Conservation (phyloP, 2,329 filamentous ascomycete species). For the Hypoxylon sp. region DNA sequence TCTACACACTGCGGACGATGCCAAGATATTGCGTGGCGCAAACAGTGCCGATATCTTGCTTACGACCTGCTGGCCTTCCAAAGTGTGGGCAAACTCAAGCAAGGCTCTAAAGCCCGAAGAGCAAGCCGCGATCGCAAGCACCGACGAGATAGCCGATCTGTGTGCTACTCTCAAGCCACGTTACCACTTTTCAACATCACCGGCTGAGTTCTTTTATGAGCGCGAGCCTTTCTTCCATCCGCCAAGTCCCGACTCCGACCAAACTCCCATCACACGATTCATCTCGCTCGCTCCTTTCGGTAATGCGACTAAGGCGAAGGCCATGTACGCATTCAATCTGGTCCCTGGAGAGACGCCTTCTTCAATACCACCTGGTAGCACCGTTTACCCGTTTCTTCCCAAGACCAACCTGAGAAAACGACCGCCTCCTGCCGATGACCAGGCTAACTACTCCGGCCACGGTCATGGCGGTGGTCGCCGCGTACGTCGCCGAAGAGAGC, state of each 20-base stretch:
- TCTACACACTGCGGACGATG: conserved; percentile 82
- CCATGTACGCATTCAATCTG: conserved; percentile 82
- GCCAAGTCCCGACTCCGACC: conserved; percentile 58
- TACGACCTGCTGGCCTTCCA: conserved; percentile 86
- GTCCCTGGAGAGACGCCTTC: conserved; percentile 72
- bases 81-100: conserved; percentile 77
- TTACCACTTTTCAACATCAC: conserved; percentile 86
- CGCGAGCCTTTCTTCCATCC: conserved; percentile 91
- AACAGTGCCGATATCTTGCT: conserved; percentile 88
- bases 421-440: conserved; percentile 58
- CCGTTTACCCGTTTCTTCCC: conserved; percentile 77
- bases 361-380: conserved; percentile 77
- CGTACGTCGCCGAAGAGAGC: conserved; percentile 61
- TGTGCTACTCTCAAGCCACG: conserved; percentile 85
- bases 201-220: conserved; percentile 80
- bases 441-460: conserved; percentile 52
- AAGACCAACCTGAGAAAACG: conserved; percentile 69
- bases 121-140: conserved; percentile 64
- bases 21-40: conserved; percentile 79
- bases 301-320: conserved; percentile 82
- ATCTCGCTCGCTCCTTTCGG: conserved; percentile 86
- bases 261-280: conserved; percentile 82
- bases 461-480: conserved; percentile 60
- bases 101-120: conserved; percentile 68
- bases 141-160: conserved; percentile 81